Evolutionary conservation across 495 filamentous ascomycete species (phyloP).

Genomic region (Xylaria sp.): DNA sequence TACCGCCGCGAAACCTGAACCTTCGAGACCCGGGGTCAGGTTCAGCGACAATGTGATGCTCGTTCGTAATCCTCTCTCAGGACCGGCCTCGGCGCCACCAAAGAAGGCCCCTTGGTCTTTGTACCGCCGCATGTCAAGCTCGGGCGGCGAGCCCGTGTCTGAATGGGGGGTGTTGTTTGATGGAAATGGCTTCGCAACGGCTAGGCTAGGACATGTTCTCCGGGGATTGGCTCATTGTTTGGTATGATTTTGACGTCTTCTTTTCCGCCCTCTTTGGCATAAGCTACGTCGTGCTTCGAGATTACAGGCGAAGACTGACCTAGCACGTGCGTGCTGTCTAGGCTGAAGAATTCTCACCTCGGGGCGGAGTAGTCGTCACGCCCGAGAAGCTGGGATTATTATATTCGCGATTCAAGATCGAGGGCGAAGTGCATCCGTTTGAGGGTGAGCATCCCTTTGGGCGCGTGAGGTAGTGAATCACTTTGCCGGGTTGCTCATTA

Average conservation of each 20-base stretch:
- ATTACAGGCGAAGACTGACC: conserved; percentile 1
- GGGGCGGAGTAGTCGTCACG: conserved; percentile 70
- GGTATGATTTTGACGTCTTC: conserved; percentile 53
- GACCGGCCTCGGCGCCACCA: conserved; percentile 29
- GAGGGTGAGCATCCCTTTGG: conserved; percentile 37
- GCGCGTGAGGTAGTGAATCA: background rate
- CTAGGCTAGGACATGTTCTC: conserved; percentile 73
- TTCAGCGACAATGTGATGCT: conserved; percentile 18
- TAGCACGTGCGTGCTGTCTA: conserved; percentile 35
- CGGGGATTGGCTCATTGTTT: conserved; percentile 80
- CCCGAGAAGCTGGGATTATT: conserved; percentile 82
- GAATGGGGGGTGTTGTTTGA: conserved; percentile 84
- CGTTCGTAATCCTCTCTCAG: conserved; percentile 5
- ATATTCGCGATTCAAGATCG: conserved; percentile 69
- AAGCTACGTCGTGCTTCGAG: background rate
- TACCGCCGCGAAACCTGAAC: conserved; percentile 6
- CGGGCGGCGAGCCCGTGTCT: conserved; percentile 36
- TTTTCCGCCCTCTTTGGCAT: background rate
- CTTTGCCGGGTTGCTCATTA: conserved; percentile 7
- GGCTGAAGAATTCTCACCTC: conserved; percentile 14
- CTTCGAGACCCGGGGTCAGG: conserved; percentile 10
- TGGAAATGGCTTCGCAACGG: conserved; percentile 67
- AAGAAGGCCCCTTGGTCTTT: conserved; percentile 24
- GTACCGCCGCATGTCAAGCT: conserved; percentile 20
- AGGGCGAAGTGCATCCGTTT: conserved; percentile 61